These are phyloP conservation scores for Russula dissimulans DNA, from an alignment of 768 basidiomycete genomes.

Conservation along the genomic window DNA sequence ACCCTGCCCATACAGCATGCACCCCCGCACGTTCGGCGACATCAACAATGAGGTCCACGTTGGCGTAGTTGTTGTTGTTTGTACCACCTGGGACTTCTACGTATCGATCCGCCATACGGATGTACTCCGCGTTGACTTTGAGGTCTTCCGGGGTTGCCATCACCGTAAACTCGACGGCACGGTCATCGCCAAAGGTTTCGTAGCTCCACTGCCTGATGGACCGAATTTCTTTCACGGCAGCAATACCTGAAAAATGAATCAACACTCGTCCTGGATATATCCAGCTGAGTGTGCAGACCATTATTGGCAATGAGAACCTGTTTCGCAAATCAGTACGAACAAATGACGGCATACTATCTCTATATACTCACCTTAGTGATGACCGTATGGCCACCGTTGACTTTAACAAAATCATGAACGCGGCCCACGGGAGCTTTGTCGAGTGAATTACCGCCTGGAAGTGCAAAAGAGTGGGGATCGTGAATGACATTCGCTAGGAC, in stretches of 20 bases:
- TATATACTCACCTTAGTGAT: constrained; percentile 77
- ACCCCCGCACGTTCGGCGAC: constrained; percentile 95
- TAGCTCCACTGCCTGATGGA: constrained; percentile 99
- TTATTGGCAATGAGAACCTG: constrained; percentile 99
- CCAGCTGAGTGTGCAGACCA: constrained; percentile 38
- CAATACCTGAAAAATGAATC: constrained; percentile 61
- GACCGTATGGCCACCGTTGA: constrained; percentile 91
- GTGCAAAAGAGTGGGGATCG: constrained; percentile 10
- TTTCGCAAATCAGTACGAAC: neutral
- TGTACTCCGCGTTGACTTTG: constrained; percentile 98
- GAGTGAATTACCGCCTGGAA: constrained; percentile 82
- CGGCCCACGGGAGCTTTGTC: constrained; percentile 72
- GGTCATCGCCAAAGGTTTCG: constrained; percentile 95
- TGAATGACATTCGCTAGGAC: constrained; percentile 13
- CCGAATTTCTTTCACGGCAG: constrained; percentile 98
- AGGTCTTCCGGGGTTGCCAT: constrained; percentile 99
- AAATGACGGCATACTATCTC: neutral
- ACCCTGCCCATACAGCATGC: constrained; percentile 99
- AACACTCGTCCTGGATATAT: neutral
- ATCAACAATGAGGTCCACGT: constrained; percentile 98
- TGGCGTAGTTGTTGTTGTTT: constrained; percentile 99
- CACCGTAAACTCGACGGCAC: constrained; percentile 95
- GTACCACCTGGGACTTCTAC: constrained; percentile 97
- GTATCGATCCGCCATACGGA: constrained; percentile 99
- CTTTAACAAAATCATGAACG: constrained; percentile 85